Evolutionary conservation across 2,329 filamentous ascomycete species (phyloP).

Genomic region (Cylindrodendrum hubeiense): DNA sequence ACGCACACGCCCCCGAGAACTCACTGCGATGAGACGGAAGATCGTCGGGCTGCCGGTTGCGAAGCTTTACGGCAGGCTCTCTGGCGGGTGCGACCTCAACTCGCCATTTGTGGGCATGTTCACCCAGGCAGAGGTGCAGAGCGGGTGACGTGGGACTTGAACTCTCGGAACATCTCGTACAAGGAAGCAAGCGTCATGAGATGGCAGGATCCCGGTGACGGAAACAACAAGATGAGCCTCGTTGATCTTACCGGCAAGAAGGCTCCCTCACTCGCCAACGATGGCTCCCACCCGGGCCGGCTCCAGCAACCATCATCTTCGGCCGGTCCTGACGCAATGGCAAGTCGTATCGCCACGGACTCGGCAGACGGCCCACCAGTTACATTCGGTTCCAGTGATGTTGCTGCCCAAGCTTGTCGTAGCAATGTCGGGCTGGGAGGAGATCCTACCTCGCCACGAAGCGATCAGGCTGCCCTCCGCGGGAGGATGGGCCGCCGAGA

Average conservation of each 20-base stretch:
- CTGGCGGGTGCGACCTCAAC: conserved; percentile 70
- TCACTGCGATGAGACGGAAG: conserved; percentile 66
- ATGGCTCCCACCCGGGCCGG: conserved; percentile 52
- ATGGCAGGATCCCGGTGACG: conserved; percentile 72
- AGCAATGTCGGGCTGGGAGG: conserved; percentile 53
- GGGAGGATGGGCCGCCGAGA: conserved; percentile 66
- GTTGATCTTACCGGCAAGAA: conserved; percentile 69
- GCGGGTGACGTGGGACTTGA: conserved; percentile 71
- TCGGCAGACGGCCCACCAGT: conserved; percentile 16
- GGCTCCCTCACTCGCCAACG: conserved; percentile 58
- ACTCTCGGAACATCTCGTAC: conserved; percentile 53
- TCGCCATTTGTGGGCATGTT: conserved; percentile 80
- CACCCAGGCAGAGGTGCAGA: conserved; percentile 76
- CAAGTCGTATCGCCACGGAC: neutral
- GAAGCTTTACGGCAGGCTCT: conserved; percentile 68
- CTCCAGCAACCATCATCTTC: conserved; percentile 3
- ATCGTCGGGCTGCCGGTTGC: conserved; percentile 66
- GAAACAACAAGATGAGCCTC: conserved; percentile 69
- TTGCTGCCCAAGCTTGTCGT: conserved; percentile 38
- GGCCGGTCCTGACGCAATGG: conserved; percentile 15
- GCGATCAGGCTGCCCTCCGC: conserved; percentile 55
- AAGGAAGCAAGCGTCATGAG: conserved; percentile 57
- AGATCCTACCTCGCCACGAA: conserved; percentile 55
- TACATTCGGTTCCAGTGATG: conserved; percentile 26
- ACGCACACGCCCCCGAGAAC: conserved; percentile 76